phyloP scores from a whole-genome alignment of 805 yeast species.

The Lachancea mirantina region DNA sequence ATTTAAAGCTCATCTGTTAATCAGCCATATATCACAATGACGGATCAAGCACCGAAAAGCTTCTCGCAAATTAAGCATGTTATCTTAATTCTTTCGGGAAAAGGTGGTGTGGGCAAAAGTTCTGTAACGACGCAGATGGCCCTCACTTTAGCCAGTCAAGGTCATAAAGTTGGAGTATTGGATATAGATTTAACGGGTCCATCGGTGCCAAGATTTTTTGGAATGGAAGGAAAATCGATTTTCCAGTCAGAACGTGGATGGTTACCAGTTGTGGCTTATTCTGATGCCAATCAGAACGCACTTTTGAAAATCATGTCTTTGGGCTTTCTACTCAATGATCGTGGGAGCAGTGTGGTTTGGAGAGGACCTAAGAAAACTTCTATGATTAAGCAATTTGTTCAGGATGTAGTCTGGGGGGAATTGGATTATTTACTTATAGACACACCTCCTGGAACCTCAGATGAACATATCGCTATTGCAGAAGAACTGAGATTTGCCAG shows the following conservation, averaged over 20 bases:
- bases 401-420: slow-evolving; percentile 87
- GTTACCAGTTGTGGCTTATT: slow-evolving; percentile 66
- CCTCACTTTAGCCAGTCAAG: slow-evolving; percentile 61
- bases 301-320: slow-evolving; percentile 70
- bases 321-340: slow-evolving; percentile 75
- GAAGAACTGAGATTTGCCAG: slow-evolving; percentile 68
- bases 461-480: slow-evolving; percentile 95
- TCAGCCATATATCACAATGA: too few species aligned
- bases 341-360: slow-evolving; percentile 95
- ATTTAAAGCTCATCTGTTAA: too few species aligned
- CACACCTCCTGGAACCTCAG: slow-evolving; percentile 98
- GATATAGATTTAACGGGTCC: slow-evolving; percentile 97
- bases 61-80: slow-evolving; percentile 62
- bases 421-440: slow-evolving; percentile 74
- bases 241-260: slow-evolving; percentile 80
- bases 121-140: slow-evolving; percentile 94
- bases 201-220: slow-evolving; percentile 93
- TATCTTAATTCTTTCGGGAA: slow-evolving; percentile 78
- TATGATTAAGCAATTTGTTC: slow-evolving; percentile 88
- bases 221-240: slow-evolving; percentile 71
- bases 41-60: slow-evolving; percentile 30
- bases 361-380: slow-evolving; percentile 98
- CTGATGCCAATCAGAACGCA: slow-evolving; percentile 30
- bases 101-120: slow-evolving; percentile 97
- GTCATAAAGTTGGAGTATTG: slow-evolving; percentile 82